Percentiles rank a stretch among this genome's conserved stretches.
These are phyloP conservation scores for Tolypocladium guangdongense DNA, from an alignment of 2,329 filamentous ascomycete species.

Conservation along the genomic window DNA sequence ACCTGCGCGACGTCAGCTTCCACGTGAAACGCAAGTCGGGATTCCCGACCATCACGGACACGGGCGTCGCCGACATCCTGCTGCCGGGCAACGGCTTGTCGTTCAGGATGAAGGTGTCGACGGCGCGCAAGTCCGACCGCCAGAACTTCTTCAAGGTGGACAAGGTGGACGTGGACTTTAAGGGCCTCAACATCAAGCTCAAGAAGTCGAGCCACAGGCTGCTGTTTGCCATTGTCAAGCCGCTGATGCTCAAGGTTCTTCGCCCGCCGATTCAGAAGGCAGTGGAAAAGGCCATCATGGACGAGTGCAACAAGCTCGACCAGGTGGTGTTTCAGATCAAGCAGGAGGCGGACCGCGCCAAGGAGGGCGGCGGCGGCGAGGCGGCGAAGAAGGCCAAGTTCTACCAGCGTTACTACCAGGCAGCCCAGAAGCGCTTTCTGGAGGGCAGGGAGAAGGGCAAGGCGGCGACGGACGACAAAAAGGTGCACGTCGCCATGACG, in stretches of 20 bases:
- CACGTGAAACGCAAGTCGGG: conserved; percentile 92
- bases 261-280: conserved; percentile 78
- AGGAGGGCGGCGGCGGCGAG: conserved; percentile 41
- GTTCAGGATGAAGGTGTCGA: conserved; percentile 85
- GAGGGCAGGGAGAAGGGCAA: conserved; percentile 71
- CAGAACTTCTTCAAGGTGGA: conserved; percentile 93
- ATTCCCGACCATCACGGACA: conserved; percentile 80
- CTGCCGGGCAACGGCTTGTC: conserved; percentile 80
- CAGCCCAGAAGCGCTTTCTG: conserved; percentile 61
- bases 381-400: conserved; percentile 70
- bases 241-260: conserved; percentile 72
- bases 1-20: conserved; percentile 83
- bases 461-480: conserved; percentile 49
- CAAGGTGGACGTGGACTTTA: conserved; percentile 73
- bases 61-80: conserved; percentile 78
- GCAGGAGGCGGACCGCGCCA: conserved; percentile 65
- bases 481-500: conserved; percentile 45
- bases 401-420: conserved; percentile 73
- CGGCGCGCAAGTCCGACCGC: conserved; percentile 61
- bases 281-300: conserved; percentile 78
- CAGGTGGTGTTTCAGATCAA: conserved; percentile 65
- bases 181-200: conserved; percentile 75
- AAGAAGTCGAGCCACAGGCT: conserved; percentile 94
- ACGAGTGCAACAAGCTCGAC: conserved; percentile 69
- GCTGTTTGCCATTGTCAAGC: conserved; percentile 78